Conservation (phyloP, 768 basidiomycete genomes). For the Hericium alpestre region DNA sequence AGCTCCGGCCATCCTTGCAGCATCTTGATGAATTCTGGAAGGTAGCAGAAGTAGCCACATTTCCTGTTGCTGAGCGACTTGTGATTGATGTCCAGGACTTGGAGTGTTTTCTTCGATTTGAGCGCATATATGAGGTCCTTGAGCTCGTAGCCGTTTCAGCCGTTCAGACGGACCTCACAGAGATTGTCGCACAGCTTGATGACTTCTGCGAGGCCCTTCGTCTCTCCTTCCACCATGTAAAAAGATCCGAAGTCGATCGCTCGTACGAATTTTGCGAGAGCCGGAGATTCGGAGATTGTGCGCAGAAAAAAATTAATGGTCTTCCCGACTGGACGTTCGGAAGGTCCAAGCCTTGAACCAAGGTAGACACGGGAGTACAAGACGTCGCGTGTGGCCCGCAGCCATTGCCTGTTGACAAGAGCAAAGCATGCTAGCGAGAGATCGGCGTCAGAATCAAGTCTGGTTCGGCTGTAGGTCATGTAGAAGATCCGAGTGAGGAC, state of each 20-base stretch:
- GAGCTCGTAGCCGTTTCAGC: not conserved
- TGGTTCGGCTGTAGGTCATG: too few relatives aligned
- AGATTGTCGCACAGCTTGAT: not conserved
- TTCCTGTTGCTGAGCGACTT: not conserved
- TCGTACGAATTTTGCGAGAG: not conserved
- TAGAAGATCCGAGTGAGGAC: too few relatives aligned
- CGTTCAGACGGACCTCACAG: not conserved
- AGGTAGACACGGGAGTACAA: not conserved
- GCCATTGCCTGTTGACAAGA: not conserved
- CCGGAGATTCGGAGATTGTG: not conserved
- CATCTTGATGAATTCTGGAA: not conserved
- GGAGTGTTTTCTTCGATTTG: not conserved
- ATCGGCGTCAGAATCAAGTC: too few relatives aligned
- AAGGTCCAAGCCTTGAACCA: not conserved
- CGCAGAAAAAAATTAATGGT: not conserved
- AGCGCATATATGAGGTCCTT: not conserved
- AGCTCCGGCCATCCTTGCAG: not conserved
- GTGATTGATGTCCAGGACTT: not conserved
- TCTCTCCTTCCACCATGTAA: too few relatives aligned
- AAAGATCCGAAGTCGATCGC: too few relatives aligned
- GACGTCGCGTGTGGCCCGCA: not conserved
- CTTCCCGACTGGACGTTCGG: not conserved
- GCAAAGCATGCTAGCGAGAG: not conserved
- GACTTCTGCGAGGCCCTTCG: too few relatives aligned
- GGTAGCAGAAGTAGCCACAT: not conserved